phyloP scores from a whole-genome alignment of 805 yeast genomes.

The Metschnikowia henanensis region DNA sequence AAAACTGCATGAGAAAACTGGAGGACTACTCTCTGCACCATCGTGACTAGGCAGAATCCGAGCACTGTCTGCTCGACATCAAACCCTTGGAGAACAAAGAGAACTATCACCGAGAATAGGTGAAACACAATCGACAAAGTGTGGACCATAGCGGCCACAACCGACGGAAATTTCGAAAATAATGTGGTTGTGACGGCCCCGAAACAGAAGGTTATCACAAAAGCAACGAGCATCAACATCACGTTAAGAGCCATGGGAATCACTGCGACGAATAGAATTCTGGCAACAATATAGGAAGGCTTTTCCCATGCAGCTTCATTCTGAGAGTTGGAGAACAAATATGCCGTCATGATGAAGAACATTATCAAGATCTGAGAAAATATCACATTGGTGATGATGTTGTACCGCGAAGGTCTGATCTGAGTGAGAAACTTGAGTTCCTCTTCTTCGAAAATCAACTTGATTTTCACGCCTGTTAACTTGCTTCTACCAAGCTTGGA shows the following conservation, averaged over 20 bases:
- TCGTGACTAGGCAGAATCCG: conserved; percentile 57
- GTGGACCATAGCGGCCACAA: conserved; percentile 44
- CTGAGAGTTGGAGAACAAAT: conserved; percentile 54
- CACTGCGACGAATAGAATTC: conserved; percentile 45
- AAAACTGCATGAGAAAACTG: conserved; percentile 48
- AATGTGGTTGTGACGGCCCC: conserved; percentile 53
- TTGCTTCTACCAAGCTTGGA: conserved; percentile 16
- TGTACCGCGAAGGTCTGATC: conserved; percentile 49
- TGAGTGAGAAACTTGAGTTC: conserved; percentile 44
- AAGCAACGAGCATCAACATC: conserved; percentile 38
- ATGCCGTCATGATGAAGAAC: conserved; percentile 43
- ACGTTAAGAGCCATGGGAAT: conserved; percentile 51
- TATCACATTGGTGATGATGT: conserved; percentile 42
- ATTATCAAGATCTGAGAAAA: conserved; percentile 37
- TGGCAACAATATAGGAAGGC: conserved; percentile 42
- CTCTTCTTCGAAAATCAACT: conserved; percentile 23
- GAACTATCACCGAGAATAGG: conserved; percentile 48
- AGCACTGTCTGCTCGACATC: conserved; percentile 57
- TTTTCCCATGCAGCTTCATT: conserved; percentile 38
- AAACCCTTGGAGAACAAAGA: conserved; percentile 72
- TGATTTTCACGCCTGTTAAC: conserved; percentile 17
- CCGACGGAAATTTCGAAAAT: conserved; percentile 46
- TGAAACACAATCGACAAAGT: conserved; percentile 43
- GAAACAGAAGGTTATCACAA: conserved; percentile 43
- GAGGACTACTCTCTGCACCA: conserved; percentile 59